These are phyloP conservation scores for Didymella segeticola DNA, from an alignment of 2,329 filamentous ascomycete species.

Conservation along the genomic window DNA sequence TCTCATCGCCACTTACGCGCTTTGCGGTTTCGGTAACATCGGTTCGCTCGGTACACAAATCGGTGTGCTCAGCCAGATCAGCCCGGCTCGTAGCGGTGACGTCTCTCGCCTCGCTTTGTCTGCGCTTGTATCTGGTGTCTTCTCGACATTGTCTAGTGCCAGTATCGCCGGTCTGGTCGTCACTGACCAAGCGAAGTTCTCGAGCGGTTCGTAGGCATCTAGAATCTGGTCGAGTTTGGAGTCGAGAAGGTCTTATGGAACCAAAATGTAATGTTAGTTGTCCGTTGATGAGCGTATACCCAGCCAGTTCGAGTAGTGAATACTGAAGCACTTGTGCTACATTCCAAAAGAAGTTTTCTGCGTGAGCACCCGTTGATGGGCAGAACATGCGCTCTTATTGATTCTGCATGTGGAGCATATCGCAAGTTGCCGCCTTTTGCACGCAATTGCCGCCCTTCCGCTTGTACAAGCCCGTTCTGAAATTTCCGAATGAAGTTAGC, in stretches of 20 bases:
- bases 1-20: conserved; percentile 84
- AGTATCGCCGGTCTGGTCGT: conserved; percentile 64
- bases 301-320: conserved; percentile 14
- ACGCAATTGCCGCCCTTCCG: conserved; percentile 16
- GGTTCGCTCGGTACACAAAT: conserved; percentile 89
- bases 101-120: conserved; percentile 78
- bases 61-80: conserved; percentile 82
- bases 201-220: conserved; percentile 21
- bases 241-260: conserved; percentile 3
- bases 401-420: conserved; percentile 7
- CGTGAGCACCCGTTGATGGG: not conserved
- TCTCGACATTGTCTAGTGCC: conserved; percentile 80
- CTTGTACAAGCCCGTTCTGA: conserved; percentile 3
- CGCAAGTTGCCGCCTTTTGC: conserved; percentile 16
- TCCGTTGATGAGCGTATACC: conserved; percentile 18
- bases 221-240: conserved; percentile 3
- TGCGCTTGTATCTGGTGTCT: conserved; percentile 77
- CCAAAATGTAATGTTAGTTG: conserved; percentile 20
- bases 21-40: conserved; percentile 80
- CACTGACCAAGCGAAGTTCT: conserved; percentile 41
- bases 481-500: conserved; percentile 17
- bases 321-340: conserved; percentile 9
- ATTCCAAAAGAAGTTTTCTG: not conserved
- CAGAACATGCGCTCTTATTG: conserved; percentile 13
- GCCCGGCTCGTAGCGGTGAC: conserved; percentile 75